Evolutionary conservation across 768 basidiomycete genomes (phyloP).

Genomic region (Lactifluus rugatus): DNA sequence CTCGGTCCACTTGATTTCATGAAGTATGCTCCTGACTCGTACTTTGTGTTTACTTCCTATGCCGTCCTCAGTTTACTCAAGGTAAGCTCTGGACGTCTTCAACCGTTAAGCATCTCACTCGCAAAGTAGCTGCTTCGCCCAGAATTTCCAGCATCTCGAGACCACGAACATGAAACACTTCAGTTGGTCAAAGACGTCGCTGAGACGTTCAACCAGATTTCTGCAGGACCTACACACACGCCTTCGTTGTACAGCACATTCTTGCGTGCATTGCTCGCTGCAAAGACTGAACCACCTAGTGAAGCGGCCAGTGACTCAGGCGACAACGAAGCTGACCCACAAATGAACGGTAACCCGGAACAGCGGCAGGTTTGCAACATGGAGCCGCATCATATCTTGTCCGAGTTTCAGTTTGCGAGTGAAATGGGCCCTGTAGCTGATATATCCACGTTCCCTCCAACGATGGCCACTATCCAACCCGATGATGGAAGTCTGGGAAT

Average conservation of each 20-base stretch:
- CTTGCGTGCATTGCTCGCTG: slow-evolving; percentile 65
- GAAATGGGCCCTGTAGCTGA: slow-evolving; percentile 83
- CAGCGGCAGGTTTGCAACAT: slow-evolving; percentile 2
- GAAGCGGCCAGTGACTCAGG: slow-evolving; percentile 9
- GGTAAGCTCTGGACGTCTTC: slow-evolving; percentile 34
- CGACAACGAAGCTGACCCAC: neutral
- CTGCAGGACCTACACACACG: slow-evolving; percentile 75
- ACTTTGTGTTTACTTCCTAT: slow-evolving; percentile 88
- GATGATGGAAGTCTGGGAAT: slow-evolving; percentile 35
- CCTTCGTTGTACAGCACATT: slow-evolving; percentile 84
- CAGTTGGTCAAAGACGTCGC: slow-evolving; percentile 72
- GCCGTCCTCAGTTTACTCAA: slow-evolving; percentile 88
- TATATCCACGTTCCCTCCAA: slow-evolving; percentile 81
- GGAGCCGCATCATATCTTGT: slow-evolving; percentile 25
- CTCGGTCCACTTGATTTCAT: slow-evolving; percentile 69
- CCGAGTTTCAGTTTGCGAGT: slow-evolving; percentile 62
- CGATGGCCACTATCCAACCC: slow-evolving; percentile 51
- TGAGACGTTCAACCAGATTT: slow-evolving; percentile 63
- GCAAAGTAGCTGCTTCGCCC: slow-evolving; percentile 61
- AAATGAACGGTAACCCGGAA: slow-evolving; percentile 10
- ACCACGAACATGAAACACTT: slow-evolving; percentile 63
- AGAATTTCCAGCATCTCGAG: slow-evolving; percentile 69
- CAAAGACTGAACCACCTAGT: slow-evolving; percentile 29
- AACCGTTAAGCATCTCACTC: neutral
- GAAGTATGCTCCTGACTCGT: slow-evolving; percentile 81